Base-by-base conservation (phyloP, 1,284 basidiomycete species). In the Puccinia coronata region DNA sequence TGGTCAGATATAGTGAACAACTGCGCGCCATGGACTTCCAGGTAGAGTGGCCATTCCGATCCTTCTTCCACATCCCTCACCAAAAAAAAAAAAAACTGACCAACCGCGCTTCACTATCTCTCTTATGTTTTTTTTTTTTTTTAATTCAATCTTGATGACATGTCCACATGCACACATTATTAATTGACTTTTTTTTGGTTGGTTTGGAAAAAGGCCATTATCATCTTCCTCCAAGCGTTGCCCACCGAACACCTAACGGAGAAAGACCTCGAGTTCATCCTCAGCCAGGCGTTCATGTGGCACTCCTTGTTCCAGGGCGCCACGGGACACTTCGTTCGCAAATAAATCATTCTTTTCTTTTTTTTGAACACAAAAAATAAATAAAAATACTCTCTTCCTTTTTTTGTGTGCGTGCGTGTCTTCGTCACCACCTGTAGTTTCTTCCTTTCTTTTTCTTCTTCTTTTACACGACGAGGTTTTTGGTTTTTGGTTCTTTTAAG, bases 141-240 rank as follows among this genome's bases (percentile, higher is more conserved):
- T n/a, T n/a, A n/a, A n/a, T n/a, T n/a, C n/a, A n/a, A n/a, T n/a
- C n/a, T n/a, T n/a, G n/a, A n/a, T n/a, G n/a, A n/a, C n/a, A n/a
- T n/a, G n/a, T n/a, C n/a, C n/a, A n/a, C n/a, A n/a, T n/a, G n/a
- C n/a, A n/a, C n/a, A n/a, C n/a, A n/a, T n/a, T n/a, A n/a, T 85
- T 6, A 49, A 20, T 20, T 39, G 25, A 70, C 47, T 11, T 70
- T 14, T 11, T 51, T 57, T 69, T 53, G 28, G 36, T 69, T 36
- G 14, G 34, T 12, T 57, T 59, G 28, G 3, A 39, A 49, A 20
- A 83, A 96, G 94, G 95, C 94, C 73, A 97, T 98, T 86, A 99
- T 99, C 87, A 98, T 99, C 92, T 99, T 98, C 88, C 89, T 99
- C 2, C 96, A 99, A 87, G 94, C 93, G 3, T 89, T 98, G 5